Conservation (phyloP, 1,284 basidiomycete species). For the Ceratobasidium sp. region DNA sequence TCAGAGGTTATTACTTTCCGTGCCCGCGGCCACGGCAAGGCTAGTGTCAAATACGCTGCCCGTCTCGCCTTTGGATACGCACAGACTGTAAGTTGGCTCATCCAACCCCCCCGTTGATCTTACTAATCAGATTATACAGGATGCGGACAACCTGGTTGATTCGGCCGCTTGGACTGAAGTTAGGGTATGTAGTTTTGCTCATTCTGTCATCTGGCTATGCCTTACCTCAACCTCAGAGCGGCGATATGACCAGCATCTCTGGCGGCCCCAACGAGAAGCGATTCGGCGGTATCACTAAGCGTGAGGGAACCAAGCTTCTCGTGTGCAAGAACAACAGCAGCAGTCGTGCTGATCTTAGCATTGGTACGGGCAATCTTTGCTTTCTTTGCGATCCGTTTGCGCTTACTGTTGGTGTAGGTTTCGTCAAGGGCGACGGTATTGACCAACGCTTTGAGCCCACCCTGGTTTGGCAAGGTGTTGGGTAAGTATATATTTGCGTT, state of each 20-base stretch:
- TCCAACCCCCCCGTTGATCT: too few species aligned
- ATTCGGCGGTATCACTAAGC: conserved; percentile 11
- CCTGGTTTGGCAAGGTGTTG: conserved; percentile 33
- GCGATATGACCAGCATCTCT: conserved; percentile 14
- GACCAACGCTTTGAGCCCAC: conserved; percentile 33
- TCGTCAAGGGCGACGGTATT: conserved; percentile 31
- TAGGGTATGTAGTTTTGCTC: neutral
- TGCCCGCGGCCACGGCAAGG: conserved; percentile 23
- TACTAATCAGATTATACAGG: neutral
- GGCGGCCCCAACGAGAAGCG: conserved; percentile 10
- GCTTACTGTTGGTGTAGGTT: too few species aligned
- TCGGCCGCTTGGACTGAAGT: conserved; percentile 36
- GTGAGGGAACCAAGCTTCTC: conserved; percentile 16
- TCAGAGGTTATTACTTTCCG: conserved; percentile 38
- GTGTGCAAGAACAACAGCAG: conserved; percentile 33
- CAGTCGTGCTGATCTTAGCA: conserved; percentile 29
- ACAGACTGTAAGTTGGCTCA: conserved; percentile 7
- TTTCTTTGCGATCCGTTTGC: too few species aligned
- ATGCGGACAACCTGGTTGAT: conserved; percentile 19
- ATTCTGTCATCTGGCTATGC: too few species aligned
- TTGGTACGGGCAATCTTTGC: neutral
- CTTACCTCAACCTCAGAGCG: neutral
- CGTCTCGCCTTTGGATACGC: conserved; percentile 35
- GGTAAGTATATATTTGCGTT: neutral
- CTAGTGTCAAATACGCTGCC: conserved; percentile 3